Evolutionary conservation across 2,329 filamentous ascomycete species (phyloP), one percentile per base, ranked within the genome.

Genomic region (Mollisiaceae sp.): DNA sequence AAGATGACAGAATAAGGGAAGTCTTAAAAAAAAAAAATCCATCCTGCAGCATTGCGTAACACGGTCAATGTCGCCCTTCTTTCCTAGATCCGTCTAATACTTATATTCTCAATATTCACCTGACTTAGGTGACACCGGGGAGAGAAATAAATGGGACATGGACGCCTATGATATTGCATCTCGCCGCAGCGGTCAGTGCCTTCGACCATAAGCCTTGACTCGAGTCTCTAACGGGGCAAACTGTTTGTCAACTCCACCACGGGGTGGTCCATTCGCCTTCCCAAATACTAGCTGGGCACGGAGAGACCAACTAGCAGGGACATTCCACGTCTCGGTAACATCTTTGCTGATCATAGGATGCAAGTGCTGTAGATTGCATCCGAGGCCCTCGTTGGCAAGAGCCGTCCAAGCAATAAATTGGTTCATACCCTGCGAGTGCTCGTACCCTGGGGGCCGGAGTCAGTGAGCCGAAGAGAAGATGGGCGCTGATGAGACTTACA

Each of bases 331-430:
- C 71, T 84, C 83, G 59, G 85, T 80, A 61, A 92, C 89, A 79
- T 87, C 86, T 69, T 84, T 83, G 80, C 95, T 41, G 59, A 61
- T 54, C 43, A 50, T 54, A 14, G 59, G 32, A 85, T 93, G 94
- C 84, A 95, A 95, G 82, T 97, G 93, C 84, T 96, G 93, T 60
- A 96, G 85, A 84, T 93, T 96, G 77, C 89, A 91, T 72, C 92
- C 92, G 66, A 95, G 86, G 54, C 93, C 92, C 78, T 94, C 91
- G 67, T 89, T 84, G 81, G 93, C 91, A 65, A 97, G 87, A 12
- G 89, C 90, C 22, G 89, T 89, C 93, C 93, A 97, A 71, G 92
- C 78, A 70, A 87, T 82, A 80, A 86, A 91, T 82, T 96, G 91
- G 75, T 92, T 86, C 88, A 97, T 97, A 78, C 86, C 93, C 76